phyloP scores from a whole-genome alignment of 768 basidiomycete species.

The Lanmaoa pseudosensibilis region DNA sequence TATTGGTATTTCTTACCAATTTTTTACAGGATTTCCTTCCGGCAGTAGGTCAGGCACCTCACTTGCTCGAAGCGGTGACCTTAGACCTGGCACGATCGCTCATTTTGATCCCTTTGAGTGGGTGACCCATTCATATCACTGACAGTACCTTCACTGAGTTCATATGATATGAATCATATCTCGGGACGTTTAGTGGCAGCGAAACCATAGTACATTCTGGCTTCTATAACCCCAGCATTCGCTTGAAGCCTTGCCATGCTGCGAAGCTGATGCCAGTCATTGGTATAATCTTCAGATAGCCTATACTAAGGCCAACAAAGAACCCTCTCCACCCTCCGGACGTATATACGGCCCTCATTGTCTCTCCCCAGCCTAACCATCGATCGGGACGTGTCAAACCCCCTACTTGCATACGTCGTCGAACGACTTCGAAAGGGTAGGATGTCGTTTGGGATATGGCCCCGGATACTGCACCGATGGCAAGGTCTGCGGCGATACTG shows the following conservation, averaged over 20 bases:
- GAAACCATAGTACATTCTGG: conserved; percentile 1
- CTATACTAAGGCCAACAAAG: conserved; percentile 87
- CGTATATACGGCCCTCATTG: conserved; percentile 62
- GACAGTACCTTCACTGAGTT: neutral
- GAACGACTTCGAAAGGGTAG: conserved; percentile 93
- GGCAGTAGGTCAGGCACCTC: no score
- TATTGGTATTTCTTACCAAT: no score
- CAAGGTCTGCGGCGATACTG: conserved; percentile 63
- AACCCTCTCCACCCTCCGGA: conserved; percentile 82
- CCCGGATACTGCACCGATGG: conserved; percentile 84
- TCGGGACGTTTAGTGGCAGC: neutral
- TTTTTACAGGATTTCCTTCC: neutral
- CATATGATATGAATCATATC: no score
- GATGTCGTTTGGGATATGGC: conserved; percentile 83
- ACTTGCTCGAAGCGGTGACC: neutral
- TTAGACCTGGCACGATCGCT: neutral
- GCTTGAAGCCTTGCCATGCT: conserved; percentile 69
- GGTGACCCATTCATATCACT: neutral
- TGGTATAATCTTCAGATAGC: conserved; percentile 91
- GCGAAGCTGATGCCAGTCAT: conserved; percentile 94
- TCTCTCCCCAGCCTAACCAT: conserved; percentile 80
- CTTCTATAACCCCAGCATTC: conserved; percentile 29
- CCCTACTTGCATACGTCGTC: conserved; percentile 93
- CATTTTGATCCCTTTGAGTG: neutral
- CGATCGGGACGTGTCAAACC: conserved; percentile 75